Conservation (phyloP, 345 rosid species). For the Excoecaria agallocha region DNA sequence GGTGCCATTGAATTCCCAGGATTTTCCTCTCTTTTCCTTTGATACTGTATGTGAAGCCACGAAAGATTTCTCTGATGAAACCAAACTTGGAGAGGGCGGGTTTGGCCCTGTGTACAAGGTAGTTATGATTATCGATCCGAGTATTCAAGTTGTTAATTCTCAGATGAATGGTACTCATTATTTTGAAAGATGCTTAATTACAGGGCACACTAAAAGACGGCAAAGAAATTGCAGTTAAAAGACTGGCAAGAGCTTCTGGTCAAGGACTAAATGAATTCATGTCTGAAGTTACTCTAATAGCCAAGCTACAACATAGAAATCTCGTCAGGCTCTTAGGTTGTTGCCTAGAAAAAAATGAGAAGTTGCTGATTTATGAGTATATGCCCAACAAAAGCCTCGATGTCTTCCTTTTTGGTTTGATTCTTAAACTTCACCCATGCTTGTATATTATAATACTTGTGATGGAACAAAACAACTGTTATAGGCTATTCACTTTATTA, state of each 20-base stretch:
- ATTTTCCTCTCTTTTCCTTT: constrained; percentile 27
- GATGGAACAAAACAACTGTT: too few relatives aligned
- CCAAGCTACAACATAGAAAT: constrained; percentile 29
- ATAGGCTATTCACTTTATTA: too few relatives aligned
- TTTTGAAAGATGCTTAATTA: neutral
- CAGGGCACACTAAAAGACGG: constrained; percentile 23
- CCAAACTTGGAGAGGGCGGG: constrained; percentile 51
- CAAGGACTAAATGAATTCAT: constrained; percentile 28
- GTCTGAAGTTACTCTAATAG: constrained; percentile 26
- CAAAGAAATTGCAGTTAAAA: constrained; percentile 30
- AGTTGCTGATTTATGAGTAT: constrained; percentile 9
- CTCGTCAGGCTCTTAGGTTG: constrained; percentile 27
- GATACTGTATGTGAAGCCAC: constrained; percentile 27
- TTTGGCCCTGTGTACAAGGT: too few relatives aligned
- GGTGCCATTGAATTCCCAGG: constrained; percentile 15
- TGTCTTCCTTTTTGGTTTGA: constrained; percentile 10
- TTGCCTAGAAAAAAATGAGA: constrained; percentile 21
- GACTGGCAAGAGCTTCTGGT: constrained; percentile 28
- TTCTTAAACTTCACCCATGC: neutral
- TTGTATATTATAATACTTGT: too few relatives aligned
- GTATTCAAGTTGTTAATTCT: too few relatives aligned
- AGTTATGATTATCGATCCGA: too few relatives aligned
- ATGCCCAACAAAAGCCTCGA: constrained; percentile 18
- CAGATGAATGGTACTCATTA: too few relatives aligned
- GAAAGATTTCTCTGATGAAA: constrained; percentile 23